Conservation (phyloP, 1,284 basidiomycete species). For the Cryptococcus wingfieldii region DNA sequence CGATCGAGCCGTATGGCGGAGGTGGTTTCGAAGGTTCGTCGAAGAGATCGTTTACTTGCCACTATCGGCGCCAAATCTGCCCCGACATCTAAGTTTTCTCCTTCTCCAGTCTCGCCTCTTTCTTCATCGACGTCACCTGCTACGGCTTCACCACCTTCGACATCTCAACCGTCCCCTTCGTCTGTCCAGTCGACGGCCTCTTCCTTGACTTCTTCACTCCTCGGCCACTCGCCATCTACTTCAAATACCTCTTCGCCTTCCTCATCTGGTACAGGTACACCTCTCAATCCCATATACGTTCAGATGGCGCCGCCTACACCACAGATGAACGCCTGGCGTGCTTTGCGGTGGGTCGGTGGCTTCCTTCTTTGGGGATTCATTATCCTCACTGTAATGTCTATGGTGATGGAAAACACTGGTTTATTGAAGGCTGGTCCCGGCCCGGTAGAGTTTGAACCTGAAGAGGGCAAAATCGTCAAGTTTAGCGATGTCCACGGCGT, state of each 20-base stretch:
- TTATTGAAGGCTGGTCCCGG: slow-evolving; percentile 77
- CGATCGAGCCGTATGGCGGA: slow-evolving; percentile 31
- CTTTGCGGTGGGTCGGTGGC: slow-evolving; percentile 35
- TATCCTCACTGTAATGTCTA: slow-evolving; percentile 74
- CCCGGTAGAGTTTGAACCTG: slow-evolving; percentile 54
- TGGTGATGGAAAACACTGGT: slow-evolving; percentile 86
- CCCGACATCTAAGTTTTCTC: background rate
- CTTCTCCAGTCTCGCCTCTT: slow-evolving; percentile 1
- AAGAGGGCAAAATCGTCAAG: slow-evolving; percentile 68
- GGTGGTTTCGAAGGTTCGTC: slow-evolving; percentile 24
- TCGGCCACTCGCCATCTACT: slow-evolving; percentile 3
- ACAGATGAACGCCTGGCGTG: slow-evolving; percentile 26
- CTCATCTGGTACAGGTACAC: slow-evolving; percentile 27
- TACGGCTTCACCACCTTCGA: slow-evolving; percentile 14
- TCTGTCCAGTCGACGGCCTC: background rate
- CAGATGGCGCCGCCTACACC: slow-evolving; percentile 41
- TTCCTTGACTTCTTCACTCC: background rate
- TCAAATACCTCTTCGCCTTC: background rate
- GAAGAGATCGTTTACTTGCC: slow-evolving; percentile 26
- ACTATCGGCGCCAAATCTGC: background rate
- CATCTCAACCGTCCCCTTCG: slow-evolving; percentile 7
- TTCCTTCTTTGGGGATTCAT: slow-evolving; percentile 40
- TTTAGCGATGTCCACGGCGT: slow-evolving; percentile 92
- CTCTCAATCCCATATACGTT: slow-evolving; percentile 43
- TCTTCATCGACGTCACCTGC: slow-evolving; percentile 6